Conservation (phyloP, 2,329 filamentous ascomycete genomes). For the Aspergillus unguis region DNA sequence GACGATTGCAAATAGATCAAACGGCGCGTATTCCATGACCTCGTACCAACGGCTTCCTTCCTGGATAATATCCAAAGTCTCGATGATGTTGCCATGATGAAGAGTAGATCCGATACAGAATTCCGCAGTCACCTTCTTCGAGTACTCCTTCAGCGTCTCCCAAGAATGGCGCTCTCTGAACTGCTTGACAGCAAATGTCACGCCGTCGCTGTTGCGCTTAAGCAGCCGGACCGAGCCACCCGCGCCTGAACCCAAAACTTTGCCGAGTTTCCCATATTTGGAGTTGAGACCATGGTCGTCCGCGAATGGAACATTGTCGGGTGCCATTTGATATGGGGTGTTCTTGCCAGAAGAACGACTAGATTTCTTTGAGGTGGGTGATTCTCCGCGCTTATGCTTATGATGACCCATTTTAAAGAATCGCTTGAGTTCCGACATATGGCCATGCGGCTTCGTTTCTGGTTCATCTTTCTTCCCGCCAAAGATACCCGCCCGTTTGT, state of each 20-base stretch:
- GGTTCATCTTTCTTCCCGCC: conserved; percentile 53
- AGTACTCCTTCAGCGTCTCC: conserved; percentile 91
- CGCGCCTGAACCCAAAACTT: conserved; percentile 87
- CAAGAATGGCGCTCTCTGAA: conserved; percentile 89
- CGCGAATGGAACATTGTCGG: conserved; percentile 70
- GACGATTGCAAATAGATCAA: conserved; percentile 92
- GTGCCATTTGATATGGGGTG: conserved; percentile 51
- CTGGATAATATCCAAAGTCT: conserved; percentile 93
- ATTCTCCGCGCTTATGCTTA: conserved; percentile 62
- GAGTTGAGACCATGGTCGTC: conserved; percentile 87
- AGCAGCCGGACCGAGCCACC: conserved; percentile 92
- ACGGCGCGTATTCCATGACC: conserved; percentile 98
- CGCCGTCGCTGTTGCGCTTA: conserved; percentile 87
- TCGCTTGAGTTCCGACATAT: conserved; percentile 93
- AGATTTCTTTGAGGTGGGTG: conserved; percentile 60
- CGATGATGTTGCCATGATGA: conserved; percentile 97
- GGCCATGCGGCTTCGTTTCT: conserved; percentile 58
- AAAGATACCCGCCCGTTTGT: conserved; percentile 56
- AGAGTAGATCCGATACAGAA: conserved; percentile 97
- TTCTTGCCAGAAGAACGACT: conserved; percentile 53
- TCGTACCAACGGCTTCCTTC: conserved; percentile 96
- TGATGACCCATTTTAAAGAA: conserved; percentile 75
- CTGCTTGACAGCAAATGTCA: conserved; percentile 96
- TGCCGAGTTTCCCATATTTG: conserved; percentile 94
- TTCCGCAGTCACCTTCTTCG: conserved; percentile 96